phyloP scores from a whole-genome alignment of 139 green algal species.

The Chlorella sp. region DNA sequence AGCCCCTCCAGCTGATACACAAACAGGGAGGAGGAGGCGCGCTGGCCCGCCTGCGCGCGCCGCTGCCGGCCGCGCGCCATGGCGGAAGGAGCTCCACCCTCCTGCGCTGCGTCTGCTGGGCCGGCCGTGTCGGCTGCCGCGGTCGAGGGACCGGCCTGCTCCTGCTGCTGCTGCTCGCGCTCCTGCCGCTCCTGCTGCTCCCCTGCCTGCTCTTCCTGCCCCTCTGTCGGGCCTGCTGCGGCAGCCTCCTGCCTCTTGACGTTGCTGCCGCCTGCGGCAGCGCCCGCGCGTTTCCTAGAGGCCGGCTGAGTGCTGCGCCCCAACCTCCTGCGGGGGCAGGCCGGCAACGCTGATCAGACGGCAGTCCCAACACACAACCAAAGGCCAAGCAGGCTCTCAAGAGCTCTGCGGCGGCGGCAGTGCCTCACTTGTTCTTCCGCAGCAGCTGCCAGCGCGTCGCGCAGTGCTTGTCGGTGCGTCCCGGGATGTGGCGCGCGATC shows the following conservation, averaged over 20 bases:
- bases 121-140: background rate
- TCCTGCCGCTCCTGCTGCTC: background rate
- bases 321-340: background rate
- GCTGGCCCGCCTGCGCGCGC: background rate
- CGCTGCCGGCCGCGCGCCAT: no score
- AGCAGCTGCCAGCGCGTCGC: background rate
- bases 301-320: background rate
- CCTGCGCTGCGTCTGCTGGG: background rate
- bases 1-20: background rate
- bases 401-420: background rate
- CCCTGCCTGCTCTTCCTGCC: background rate
- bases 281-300: background rate
- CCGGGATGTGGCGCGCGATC: constrained; percentile 25
- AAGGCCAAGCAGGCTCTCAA: background rate
- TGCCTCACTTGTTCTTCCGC: background rate
- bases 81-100: no score
- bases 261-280: background rate
- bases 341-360: background rate
- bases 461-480: constrained; percentile 41
- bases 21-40: background rate
- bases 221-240: background rate
- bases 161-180: background rate
- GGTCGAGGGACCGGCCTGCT: background rate
- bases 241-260: background rate
- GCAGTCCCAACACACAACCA: background rate